Percentiles rank a stretch among this genome's conserved stretches.
Evolutionary conservation across 2,329 filamentous ascomycete genomes (phyloP).

Genomic region (Elsinoe batatas): DNA sequence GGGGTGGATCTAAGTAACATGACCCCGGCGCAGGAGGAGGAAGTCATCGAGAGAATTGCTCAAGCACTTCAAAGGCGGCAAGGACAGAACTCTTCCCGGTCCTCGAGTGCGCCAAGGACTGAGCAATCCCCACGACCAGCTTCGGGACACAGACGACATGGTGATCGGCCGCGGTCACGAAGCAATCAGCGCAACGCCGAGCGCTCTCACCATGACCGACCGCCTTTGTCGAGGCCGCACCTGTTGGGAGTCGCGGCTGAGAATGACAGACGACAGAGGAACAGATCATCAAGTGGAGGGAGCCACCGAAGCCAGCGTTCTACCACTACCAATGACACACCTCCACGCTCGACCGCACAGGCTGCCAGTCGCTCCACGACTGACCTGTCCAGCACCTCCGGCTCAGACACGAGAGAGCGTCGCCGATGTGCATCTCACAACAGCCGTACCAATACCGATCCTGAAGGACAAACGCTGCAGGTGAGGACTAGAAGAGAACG

Average conservation of each 20-base stretch:
- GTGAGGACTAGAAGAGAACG: background rate
- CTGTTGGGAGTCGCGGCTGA: conserved; percentile 34
- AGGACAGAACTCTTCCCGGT: conserved; percentile 28
- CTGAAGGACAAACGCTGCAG: background rate
- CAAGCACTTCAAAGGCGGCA: conserved; percentile 62
- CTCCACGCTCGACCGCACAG: conserved; percentile 32
- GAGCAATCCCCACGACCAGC: background rate
- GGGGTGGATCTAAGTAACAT: conserved; percentile 84
- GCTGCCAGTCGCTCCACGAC: conserved; percentile 54
- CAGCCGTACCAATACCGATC: background rate
- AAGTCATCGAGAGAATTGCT: conserved; percentile 81
- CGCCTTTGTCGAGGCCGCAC: conserved; percentile 39
- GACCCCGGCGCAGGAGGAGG: conserved; percentile 73
- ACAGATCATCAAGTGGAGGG: conserved; percentile 36
- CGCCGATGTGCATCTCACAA: conserved; percentile 30
- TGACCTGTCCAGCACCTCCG: conserved; percentile 42
- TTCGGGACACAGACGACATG: conserved; percentile 1
- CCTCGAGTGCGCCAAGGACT: background rate
- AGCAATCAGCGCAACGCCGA: conserved; percentile 26
- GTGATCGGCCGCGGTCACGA: conserved; percentile 26
- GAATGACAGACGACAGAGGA: conserved; percentile 20
- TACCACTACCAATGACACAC: conserved; percentile 33
- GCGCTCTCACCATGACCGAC: conserved; percentile 23
- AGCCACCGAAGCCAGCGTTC: conserved; percentile 22
- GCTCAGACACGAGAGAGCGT: conserved; percentile 17